Evolutionary conservation across 495 filamentous ascomycete genomes (phyloP).

Genomic region (Letharia lupina): DNA sequence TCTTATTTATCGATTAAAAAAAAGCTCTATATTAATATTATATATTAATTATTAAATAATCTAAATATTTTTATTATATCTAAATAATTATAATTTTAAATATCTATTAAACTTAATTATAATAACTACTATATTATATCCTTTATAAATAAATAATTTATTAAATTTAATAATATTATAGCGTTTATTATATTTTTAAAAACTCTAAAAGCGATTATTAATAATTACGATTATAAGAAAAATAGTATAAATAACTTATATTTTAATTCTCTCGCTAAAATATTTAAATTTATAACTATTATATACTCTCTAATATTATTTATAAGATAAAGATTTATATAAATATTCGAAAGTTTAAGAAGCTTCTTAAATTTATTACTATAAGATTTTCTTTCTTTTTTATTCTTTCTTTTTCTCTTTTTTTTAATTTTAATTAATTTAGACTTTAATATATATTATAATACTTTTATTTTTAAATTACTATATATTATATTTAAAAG

Average conservation of each 20-base stretch:
- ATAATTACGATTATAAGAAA: not conserved
- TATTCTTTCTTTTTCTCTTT: not conserved
- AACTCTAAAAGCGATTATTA: not conserved
- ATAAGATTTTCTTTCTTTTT: not conserved
- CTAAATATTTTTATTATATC: not conserved
- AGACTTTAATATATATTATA: not conserved
- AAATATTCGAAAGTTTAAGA: not conserved
- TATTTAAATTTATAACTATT: not conserved
- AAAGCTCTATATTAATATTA: not conserved
- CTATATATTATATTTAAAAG: not conserved
- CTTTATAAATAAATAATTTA: not conserved
- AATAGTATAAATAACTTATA: not conserved
- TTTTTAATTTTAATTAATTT: not conserved
- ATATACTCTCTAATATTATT: not conserved
- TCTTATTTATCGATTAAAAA: not conserved
- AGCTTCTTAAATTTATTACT: not conserved
- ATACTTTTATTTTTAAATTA: not conserved
- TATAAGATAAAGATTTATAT: not conserved
- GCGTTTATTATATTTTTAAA: not conserved
- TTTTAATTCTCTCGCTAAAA: not conserved
- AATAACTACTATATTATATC: not conserved
- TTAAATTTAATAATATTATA: not conserved
- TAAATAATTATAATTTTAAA: not conserved
- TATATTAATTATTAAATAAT: not conserved
- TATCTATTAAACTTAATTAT: not conserved